Evolutionary conservation across 495 filamentous ascomycete genomes (phyloP).

Genomic region (Tuber calosporum): DNA sequence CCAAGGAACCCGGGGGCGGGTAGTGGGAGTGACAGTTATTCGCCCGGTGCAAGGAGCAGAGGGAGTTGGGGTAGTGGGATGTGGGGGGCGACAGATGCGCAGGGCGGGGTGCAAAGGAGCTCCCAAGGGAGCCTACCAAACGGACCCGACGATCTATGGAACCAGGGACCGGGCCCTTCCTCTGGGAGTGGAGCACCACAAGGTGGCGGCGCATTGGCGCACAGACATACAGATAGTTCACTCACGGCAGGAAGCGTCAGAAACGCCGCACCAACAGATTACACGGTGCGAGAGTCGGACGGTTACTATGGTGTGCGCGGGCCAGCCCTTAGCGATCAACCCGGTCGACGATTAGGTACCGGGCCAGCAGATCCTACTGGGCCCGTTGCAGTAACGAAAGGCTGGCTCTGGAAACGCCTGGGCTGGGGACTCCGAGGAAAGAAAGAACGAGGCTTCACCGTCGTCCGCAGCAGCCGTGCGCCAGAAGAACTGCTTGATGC

Average conservation of each 20-base stretch:
- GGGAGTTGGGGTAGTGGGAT: slow-evolving; percentile 34
- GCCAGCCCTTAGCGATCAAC: slow-evolving; percentile 73
- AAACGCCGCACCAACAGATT: slow-evolving; percentile 58
- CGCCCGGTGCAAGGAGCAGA: slow-evolving; percentile 42
- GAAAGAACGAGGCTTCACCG: slow-evolving; percentile 85
- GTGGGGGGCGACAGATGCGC: slow-evolving; percentile 22
- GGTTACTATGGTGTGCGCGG: slow-evolving; percentile 91
- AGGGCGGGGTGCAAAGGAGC: slow-evolving; percentile 21
- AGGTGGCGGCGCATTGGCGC: slow-evolving; percentile 23
- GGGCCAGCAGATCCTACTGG: slow-evolving; percentile 92
- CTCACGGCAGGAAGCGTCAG: slow-evolving; percentile 39
- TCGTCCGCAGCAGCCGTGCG: slow-evolving; percentile 71
- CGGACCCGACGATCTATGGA: slow-evolving; percentile 14
- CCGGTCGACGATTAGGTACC: slow-evolving; percentile 77
- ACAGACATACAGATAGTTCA: slow-evolving; percentile 36
- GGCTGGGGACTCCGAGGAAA: slow-evolving; percentile 68
- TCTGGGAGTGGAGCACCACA: slow-evolving; percentile 22
- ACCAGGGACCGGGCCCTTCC: slow-evolving; percentile 12
- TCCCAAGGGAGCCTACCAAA: slow-evolving; percentile 30
- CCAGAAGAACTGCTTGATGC: slow-evolving; percentile 33
- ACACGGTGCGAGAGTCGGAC: slow-evolving; percentile 85
- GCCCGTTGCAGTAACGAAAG: slow-evolving; percentile 75
- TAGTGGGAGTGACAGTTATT: slow-evolving; percentile 37
- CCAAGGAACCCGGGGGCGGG: slow-evolving; percentile 47
- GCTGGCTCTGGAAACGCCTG: slow-evolving; percentile 76